Evolutionary conservation across 805 yeast species (phyloP), one percentile per base, ranked within the genome.

Genomic region (Lipomyces sp.): DNA sequence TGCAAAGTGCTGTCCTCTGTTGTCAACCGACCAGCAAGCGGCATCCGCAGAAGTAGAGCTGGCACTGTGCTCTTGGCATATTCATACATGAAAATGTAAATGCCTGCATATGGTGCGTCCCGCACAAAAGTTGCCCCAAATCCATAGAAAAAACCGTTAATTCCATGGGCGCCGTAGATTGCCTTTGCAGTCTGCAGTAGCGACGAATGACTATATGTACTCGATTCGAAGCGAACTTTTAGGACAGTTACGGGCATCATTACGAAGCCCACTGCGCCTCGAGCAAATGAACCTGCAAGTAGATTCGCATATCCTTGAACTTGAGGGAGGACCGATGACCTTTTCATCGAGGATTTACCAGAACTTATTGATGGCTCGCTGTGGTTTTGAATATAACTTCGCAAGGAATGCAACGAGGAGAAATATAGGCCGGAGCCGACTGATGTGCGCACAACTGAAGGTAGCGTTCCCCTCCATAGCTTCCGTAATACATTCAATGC

Each of bases 41-140:
- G 57, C 51, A 64, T 53, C 2, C 71, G 58, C 3, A 80, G 78
- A 50, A 80, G 59, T 8, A 81, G 15, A 8, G 50, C 70, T 3
- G 94, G 92, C 6, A 88, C 64, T 3, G 82, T 53, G 8, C 80
- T 81, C 74, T 92, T 92, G 62, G 87, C 82, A 65, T 87, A 83
- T 75, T 94, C 98, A 77, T 94, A 94, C 69, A 92, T 84, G 48
- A 92, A 78, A 35, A 95, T 92, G 74, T 95, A 94, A 3, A 95
- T 75, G 0, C 99, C 99, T 5, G 99, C 98, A 76, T 95, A 90
- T 0, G 99, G 99, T 32, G 97, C 96, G 78, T 95, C 99, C 69
- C 99, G 80, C 11, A 90, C 83, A 67, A 89, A 83, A 0, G 99
- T 95, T 1, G 96, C 97, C 0, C 90, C 86, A 73, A 89, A 90